Conservation (phyloP, 2,329 filamentous ascomycete genomes). For the Penicillium sp. region DNA sequence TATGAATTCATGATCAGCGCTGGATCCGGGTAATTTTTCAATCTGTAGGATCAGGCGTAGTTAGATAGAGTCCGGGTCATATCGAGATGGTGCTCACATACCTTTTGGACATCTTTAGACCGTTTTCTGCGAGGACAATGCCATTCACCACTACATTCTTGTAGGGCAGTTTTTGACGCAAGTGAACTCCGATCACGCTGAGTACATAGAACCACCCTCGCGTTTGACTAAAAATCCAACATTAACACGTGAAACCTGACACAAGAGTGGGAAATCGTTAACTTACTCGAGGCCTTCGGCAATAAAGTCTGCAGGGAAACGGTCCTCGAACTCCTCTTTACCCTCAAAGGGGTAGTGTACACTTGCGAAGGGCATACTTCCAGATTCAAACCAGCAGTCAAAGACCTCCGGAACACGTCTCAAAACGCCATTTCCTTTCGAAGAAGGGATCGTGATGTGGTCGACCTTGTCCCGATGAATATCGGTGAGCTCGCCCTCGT, state of each 20-base stretch:
- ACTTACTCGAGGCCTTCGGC: conserved; percentile 55
- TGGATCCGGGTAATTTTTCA: conserved; percentile 94
- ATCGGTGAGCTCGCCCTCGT: conserved; percentile 70
- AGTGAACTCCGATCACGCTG: conserved; percentile 74
- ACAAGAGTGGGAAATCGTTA: neutral
- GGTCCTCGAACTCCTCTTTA: conserved; percentile 65
- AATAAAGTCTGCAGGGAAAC: conserved; percentile 88
- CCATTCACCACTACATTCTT: conserved; percentile 95
- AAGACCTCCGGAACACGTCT: conserved; percentile 80
- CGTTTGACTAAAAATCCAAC: conserved; percentile 59
- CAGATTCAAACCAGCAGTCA: conserved; percentile 95
- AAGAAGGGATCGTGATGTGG: conserved; percentile 84
- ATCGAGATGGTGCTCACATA: neutral
- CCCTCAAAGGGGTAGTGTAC: conserved; percentile 91
- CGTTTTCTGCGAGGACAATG: conserved; percentile 85
- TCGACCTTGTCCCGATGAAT: conserved; percentile 90
- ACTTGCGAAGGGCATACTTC: conserved; percentile 87
- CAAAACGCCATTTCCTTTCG: conserved; percentile 73
- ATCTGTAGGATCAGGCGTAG: conserved; percentile 31
- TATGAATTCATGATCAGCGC: conserved; percentile 73
- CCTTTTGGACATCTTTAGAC: conserved; percentile 95
- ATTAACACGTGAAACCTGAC: neutral
- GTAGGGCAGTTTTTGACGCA: conserved; percentile 78
- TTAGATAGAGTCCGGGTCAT: neutral
- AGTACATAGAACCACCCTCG: conserved; percentile 96